phyloP scores from a whole-genome alignment of 2,329 filamentous ascomycete genomes.

The Pyrenochaeta sp. region DNA sequence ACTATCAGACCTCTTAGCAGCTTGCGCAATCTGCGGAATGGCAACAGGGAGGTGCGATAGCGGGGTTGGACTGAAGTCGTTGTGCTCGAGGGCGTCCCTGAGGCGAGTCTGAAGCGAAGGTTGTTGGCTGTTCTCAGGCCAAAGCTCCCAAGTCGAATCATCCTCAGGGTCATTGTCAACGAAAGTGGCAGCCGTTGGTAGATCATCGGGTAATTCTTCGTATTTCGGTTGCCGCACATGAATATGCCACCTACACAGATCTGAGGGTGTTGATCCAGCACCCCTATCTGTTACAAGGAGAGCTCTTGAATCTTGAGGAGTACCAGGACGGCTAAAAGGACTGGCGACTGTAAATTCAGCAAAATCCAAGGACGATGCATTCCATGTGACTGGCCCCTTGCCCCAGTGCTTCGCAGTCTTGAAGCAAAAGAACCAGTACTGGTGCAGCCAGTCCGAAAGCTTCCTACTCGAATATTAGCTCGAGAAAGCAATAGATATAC shows the following conservation, averaged over 20 bases:
- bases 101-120: slow-evolving; percentile 12
- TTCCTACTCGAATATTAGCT: slow-evolving; percentile 14
- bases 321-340: slow-evolving; percentile 7
- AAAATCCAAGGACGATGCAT: slow-evolving; percentile 22
- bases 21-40: slow-evolving; percentile 18
- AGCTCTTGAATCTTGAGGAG: slow-evolving; percentile 1
- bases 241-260: slow-evolving; percentile 24
- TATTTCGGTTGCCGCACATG: slow-evolving; percentile 8
- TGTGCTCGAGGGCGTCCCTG: slow-evolving; percentile 20
- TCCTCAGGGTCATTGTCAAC: slow-evolving; percentile 15
- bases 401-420: slow-evolving; percentile 25
- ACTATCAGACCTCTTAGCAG: slow-evolving; percentile 18
- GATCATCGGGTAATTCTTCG: no score
- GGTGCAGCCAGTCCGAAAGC: slow-evolving; percentile 39
- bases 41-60: slow-evolving; percentile 14
- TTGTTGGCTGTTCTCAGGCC: slow-evolving; percentile 9
- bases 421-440: slow-evolving; percentile 43
- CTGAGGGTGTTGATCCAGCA: slow-evolving; percentile 7
- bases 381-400: slow-evolving; percentile 27
- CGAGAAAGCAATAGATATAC: not conserved
- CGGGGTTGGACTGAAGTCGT: slow-evolving; percentile 33
- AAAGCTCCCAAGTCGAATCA: slow-evolving; percentile 15
- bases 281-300: not conserved
- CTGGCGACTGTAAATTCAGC: not conserved
- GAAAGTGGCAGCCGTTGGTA: no score